These are phyloP conservation scores for Populus trichocarpa DNA, from an alignment of 441 rosid genomes.

Conservation along the genomic window DNA sequence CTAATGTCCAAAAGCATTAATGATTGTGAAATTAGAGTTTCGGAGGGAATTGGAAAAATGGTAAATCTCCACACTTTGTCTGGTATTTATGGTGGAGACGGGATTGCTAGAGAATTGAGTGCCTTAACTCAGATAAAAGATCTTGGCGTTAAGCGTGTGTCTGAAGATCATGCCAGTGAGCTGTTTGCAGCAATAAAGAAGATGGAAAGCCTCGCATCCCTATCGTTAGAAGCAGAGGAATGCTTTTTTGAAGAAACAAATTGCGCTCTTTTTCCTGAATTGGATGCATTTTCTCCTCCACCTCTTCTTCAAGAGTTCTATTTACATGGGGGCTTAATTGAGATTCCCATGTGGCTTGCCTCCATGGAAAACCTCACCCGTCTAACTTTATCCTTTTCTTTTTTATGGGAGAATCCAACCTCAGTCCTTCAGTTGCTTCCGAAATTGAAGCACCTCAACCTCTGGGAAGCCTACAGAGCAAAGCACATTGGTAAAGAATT, in stretches of 20 bases:
- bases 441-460: slow-evolving; percentile 5
- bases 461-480: background rate
- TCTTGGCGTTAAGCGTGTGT: slow-evolving; percentile 13
- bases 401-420: slow-evolving; percentile 9
- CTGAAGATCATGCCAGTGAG: slow-evolving; percentile 17
- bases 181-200: slow-evolving; percentile 11
- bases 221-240: slow-evolving; percentile 11
- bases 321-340: background rate
- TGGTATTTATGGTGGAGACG: slow-evolving; percentile 20
- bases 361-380: background rate
- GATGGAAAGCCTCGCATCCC: slow-evolving; percentile 10
- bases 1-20: background rate
- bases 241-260: background rate
- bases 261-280: slow-evolving; percentile 1
- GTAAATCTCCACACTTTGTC: slow-evolving; percentile 8
- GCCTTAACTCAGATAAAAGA: slow-evolving; percentile 16
- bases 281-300: slow-evolving; percentile 17
- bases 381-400: background rate
- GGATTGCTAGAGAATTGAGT: slow-evolving; percentile 18
- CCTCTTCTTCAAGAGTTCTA: slow-evolving; percentile 7
- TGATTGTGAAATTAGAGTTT: slow-evolving; percentile 9
- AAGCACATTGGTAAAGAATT: slow-evolving; percentile 15
- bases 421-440: slow-evolving; percentile 14
- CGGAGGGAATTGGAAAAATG: slow-evolving; percentile 4
- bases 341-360: slow-evolving; percentile 20